Evolutionary conservation across 1,284 basidiomycete genomes (phyloP), one percentile per base, ranked within the genome.

Genomic region (Trametes versicolor): DNA sequence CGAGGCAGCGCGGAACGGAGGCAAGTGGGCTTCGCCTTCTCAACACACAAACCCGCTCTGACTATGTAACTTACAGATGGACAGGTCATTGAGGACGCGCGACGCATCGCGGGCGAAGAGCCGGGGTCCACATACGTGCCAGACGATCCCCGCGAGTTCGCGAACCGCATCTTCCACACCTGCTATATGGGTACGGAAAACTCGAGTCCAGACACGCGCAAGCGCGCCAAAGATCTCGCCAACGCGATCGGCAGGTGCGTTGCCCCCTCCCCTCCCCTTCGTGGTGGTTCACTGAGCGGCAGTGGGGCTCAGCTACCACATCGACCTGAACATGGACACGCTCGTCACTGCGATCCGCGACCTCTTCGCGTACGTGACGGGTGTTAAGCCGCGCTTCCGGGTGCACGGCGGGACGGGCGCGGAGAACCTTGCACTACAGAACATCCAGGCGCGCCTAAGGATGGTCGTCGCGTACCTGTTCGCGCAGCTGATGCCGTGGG

Each of bases 131-230:
- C 78, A 0, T 99, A 98, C 77, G 75, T 94, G 27, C 98, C 97
- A 1, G 83, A 85, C 0, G 94, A 98, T 74, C 88, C 97, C 0
- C 87, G 85, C 63, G 98, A 99, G 74, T 95, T 99, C 70, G 89
- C 90, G 52, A 83, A 83, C 62, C 85, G 95, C 36, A 90, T 99
- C 64, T 98, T 99, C 83, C 96, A 99, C 76, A 98, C 97, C 0
- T 98, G 96, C 79, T 99, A 98, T 79, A 99, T 99, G 98, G 97
- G 97, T 13, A 99, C 97, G 0, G 94, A 97, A 77, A 97, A 99
- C 77, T 98, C 96, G 12, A 94, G 91, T 68, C 78, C 78, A 1
- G 97, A 98, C 71, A 99, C 98, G 9, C 83, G 96, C 15, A 80
- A 85, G 67, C 85, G 97, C 39, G 98, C 97, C 2, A 96, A 93